These are phyloP conservation scores for Pseudogymnoascus sp. DNA, from an alignment of 2,329 filamentous ascomycete genomes.

Conservation along the genomic window DNA sequence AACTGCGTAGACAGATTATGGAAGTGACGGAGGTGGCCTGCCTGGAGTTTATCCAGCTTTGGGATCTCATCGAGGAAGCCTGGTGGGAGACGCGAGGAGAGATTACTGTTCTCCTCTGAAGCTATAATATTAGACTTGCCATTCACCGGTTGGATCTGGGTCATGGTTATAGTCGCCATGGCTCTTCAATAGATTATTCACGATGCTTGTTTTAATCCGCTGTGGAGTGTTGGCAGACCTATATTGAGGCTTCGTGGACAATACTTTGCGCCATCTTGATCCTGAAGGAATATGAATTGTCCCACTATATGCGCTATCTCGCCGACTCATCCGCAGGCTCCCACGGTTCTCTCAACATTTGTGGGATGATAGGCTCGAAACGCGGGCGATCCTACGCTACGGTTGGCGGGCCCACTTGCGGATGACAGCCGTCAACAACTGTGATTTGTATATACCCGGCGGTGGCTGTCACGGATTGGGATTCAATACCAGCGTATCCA, in stretches of 20 bases:
- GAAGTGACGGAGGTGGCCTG: slow-evolving; percentile 32
- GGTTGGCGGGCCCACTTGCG: background rate
- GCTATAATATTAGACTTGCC: background rate
- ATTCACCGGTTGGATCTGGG: background rate
- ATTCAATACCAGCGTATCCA: background rate
- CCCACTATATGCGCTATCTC: background rate
- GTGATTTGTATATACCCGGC: background rate
- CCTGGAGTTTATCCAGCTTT: slow-evolving; percentile 23
- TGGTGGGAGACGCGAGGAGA: background rate
- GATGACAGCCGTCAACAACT: background rate
- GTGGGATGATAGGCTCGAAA: background rate
- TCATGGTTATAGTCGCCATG: background rate
- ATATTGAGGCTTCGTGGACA: background rate
- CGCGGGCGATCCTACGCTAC: background rate
- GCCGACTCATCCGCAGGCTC: background rate
- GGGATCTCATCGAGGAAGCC: background rate
- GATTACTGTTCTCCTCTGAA: background rate
- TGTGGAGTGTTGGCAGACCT: background rate
- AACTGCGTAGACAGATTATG: slow-evolving; percentile 29
- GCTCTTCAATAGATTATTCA: background rate
- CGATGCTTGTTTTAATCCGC: background rate
- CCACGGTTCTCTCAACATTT: background rate
- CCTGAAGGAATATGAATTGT: background rate
- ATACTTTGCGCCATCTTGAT: background rate
- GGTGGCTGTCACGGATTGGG: background rate